Base-by-base conservation (phyloP, 2,329 filamentous ascomycete species). In the Coleophoma crateriformis region DNA sequence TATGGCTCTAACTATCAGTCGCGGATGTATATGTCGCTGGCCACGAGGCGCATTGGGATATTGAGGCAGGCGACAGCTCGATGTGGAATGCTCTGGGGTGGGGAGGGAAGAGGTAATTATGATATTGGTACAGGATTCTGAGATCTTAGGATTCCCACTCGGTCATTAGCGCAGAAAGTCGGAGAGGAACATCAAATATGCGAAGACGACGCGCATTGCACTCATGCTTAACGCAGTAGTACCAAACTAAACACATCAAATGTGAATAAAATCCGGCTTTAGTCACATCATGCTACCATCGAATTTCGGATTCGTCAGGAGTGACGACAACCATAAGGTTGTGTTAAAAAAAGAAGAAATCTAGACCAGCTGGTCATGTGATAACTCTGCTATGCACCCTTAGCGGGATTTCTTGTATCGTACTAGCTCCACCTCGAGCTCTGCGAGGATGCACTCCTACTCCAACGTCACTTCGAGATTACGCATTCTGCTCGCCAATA, bases 31-130 rank as follows among this genome's bases (percentile, higher is more conserved):
- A 32, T n/a, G 27, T 39, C 35, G 46, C 37, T 46, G 15, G n/a
- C 39, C 17, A 44, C 37, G 45, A 55, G 46, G 51, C 51, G 49
- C 59, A 62, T 62, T 57, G 55, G 54, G 42, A 38, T 50, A 47
- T 46, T 45, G 49, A 41, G 35, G 45, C 35, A 22, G 45, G 44
- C 33, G 43, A 50, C 40, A 44, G 42, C 32, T 46, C 48, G 56
- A 54, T 53, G 55, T 32, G 46, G 42, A 52, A 53, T 56, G 52
- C 42, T 54, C 32, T 10, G 47, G 39, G 52, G 38, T 51, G 48
- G 47, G 43, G 35, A 40, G 38, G 47, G 52, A 34, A 19, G 47
- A 38, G 53, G 47, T 38, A n/a, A 38, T 38, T 14, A 13, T n/a
- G 13, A 38, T 38, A 27, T 27, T 27, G 27, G 27, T 27, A 27